Evolutionary conservation across 352 stramenopile genomes (phyloP).

Genomic region (Aphanomyces astaci): DNA sequence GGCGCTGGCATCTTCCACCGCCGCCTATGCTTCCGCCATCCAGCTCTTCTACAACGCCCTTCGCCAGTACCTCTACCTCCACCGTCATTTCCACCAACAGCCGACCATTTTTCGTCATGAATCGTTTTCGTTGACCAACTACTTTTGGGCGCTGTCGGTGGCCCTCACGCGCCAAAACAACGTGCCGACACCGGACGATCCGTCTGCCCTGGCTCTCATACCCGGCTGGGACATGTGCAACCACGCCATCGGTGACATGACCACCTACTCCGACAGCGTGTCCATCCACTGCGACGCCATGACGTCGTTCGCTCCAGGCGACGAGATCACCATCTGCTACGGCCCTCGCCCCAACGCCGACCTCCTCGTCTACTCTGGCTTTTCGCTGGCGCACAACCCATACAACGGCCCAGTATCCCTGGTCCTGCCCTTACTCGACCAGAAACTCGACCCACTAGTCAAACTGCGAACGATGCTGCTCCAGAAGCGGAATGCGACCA

Average conservation of each 20-base stretch:
- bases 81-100: slow-evolving; percentile 26
- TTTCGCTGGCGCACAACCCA: slow-evolving; percentile 37
- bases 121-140: slow-evolving; percentile 43
- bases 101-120: slow-evolving; percentile 26
- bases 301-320: slow-evolving; percentile 28
- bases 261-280: slow-evolving; percentile 36
- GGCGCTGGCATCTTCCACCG: slow-evolving; percentile 30
- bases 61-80: slow-evolving; percentile 53
- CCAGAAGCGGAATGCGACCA: slow-evolving; percentile 30
- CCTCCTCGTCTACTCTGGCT: slow-evolving; percentile 50
- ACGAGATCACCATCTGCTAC: slow-evolving; percentile 58
- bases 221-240: slow-evolving; percentile 62
- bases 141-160: slow-evolving; percentile 47
- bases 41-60: slow-evolving; percentile 51
- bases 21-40: slow-evolving; percentile 34
- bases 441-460: slow-evolving; percentile 28
- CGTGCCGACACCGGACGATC: slow-evolving; percentile 15
- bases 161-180: slow-evolving; percentile 55
- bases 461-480: slow-evolving; percentile 44
- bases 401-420: slow-evolving; percentile 29
- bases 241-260: slow-evolving; percentile 40
- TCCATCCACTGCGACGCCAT: slow-evolving; percentile 40
- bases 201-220: slow-evolving; percentile 39
- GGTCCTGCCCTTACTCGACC: slow-evolving; percentile 19
- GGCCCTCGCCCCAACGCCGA: slow-evolving; percentile 44